Evolutionary conservation across 2,329 filamentous ascomycete species (phyloP).

Genomic region (Aspergillus luchuensis): DNA sequence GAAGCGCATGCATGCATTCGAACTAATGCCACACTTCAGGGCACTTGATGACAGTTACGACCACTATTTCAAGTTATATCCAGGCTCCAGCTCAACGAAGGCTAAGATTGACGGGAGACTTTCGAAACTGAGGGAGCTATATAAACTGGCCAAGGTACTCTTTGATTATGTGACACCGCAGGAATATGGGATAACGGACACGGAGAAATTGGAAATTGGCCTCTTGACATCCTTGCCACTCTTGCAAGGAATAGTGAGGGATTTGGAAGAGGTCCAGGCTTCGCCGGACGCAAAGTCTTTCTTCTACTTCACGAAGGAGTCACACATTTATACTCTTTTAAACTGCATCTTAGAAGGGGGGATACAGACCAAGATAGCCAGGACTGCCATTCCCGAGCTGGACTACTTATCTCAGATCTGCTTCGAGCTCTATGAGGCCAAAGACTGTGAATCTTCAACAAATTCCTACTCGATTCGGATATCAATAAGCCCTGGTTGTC

Average conservation of each 20-base stretch:
- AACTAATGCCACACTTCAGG: slow-evolving; percentile 46
- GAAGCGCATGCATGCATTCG: slow-evolving; percentile 53
- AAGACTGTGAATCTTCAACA: slow-evolving; percentile 73
- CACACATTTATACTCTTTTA: slow-evolving; percentile 94
- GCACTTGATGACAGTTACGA: slow-evolving; percentile 59
- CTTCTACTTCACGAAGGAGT: slow-evolving; percentile 99
- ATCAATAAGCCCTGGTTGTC: slow-evolving; percentile 91
- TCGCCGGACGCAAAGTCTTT: slow-evolving; percentile 93
- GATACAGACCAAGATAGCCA: slow-evolving; percentile 93
- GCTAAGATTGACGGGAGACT: slow-evolving; percentile 82
- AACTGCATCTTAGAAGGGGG: slow-evolving; percentile 98
- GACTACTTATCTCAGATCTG: slow-evolving; percentile 98
- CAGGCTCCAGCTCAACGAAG: slow-evolving; percentile 71
- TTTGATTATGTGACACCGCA: slow-evolving; percentile 99
- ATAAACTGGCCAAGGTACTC: slow-evolving; percentile 88
- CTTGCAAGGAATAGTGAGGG: slow-evolving; percentile 93
- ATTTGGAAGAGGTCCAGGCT: slow-evolving; percentile 95
- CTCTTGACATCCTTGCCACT: slow-evolving; percentile 89
- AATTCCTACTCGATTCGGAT: slow-evolving; percentile 97
- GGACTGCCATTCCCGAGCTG: slow-evolving; percentile 91
- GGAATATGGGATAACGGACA: slow-evolving; percentile 94
- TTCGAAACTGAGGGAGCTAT: slow-evolving; percentile 86
- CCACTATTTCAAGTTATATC: slow-evolving; percentile 88
- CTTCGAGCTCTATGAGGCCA: slow-evolving; percentile 96
- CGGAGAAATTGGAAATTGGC: slow-evolving; percentile 97